These are phyloP conservation scores for Linum lewisii DNA, from an alignment of 345 rosid species.

Conservation along the genomic window DNA sequence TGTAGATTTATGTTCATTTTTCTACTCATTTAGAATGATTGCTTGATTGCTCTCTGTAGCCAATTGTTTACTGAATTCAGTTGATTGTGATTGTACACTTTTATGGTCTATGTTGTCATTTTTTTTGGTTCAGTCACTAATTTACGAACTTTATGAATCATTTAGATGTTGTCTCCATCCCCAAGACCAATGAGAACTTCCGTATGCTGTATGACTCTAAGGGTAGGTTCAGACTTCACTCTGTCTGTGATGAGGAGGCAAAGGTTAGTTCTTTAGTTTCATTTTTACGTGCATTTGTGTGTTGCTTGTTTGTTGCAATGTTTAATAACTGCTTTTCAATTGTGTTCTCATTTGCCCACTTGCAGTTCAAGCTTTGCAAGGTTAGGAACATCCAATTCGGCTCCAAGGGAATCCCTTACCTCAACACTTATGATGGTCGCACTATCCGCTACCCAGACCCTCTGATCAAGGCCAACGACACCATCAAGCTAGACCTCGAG, in stretches of 20 bases:
- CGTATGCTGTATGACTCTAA: constrained; percentile 86
- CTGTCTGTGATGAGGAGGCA: constrained; percentile 69
- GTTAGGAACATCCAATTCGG: constrained; percentile 11
- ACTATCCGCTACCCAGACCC: constrained; percentile 90
- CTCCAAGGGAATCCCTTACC: constrained; percentile 72
- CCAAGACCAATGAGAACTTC: too few relatives aligned
- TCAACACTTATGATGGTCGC: constrained; percentile 79
- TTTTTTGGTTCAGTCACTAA: too few relatives aligned
- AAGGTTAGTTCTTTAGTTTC: constrained; percentile 33
- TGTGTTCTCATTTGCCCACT: neutral
- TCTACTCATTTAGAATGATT: too few relatives aligned
- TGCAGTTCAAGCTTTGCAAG: constrained; percentile 85
- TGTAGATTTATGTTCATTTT: too few relatives aligned
- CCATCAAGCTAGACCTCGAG: constrained; percentile 76
- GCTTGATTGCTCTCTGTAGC: too few relatives aligned
- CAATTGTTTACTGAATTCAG: too few relatives aligned
- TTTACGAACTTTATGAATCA: too few relatives aligned
- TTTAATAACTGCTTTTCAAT: neutral
- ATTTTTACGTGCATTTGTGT: too few relatives aligned
- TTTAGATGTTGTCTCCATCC: too few relatives aligned
- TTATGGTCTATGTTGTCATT: too few relatives aligned
- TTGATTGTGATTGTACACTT: too few relatives aligned
- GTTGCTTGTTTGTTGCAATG: too few relatives aligned
- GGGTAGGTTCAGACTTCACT: constrained; percentile 80
- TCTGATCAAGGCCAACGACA: constrained; percentile 75